Evolutionary conservation across 176 grass and related monocot genomes (phyloP).

Genomic region (Phoenix dactylifera): DNA sequence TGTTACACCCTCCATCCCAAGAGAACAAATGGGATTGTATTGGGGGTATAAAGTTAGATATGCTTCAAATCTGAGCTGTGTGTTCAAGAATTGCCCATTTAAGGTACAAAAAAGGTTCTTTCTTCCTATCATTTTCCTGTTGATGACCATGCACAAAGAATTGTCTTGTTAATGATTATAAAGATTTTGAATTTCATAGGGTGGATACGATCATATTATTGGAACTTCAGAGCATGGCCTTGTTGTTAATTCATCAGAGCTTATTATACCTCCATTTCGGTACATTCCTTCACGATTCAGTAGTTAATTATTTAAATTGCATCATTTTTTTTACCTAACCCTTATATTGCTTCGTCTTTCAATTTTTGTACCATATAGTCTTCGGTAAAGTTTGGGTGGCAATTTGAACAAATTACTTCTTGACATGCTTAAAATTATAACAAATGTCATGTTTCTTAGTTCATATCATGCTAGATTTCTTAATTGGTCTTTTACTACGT

Average conservation of each 20-base stretch:
- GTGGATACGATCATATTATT: conserved; percentile 88
- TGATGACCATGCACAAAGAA: no score
- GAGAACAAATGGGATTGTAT: conserved; percentile 60
- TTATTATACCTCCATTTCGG: conserved; percentile 68
- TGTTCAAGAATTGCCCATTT: conserved; percentile 51
- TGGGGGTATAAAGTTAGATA: conserved; percentile 96
- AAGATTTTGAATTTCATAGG: conserved; percentile 26
- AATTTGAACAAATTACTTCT: no score
- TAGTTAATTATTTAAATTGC: neutral
- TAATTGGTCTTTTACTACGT: no score
- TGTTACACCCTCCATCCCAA: conserved; percentile 41
- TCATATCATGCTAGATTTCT: no score
- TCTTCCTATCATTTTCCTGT: no score
- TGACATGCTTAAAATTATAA: no score
- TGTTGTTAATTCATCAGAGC: conserved; percentile 78
- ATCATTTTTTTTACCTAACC: neutral
- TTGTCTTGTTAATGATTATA: no score
- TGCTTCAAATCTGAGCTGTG: conserved; percentile 67
- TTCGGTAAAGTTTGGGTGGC: no score
- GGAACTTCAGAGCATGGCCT: conserved; percentile 95
- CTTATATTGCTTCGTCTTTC: neutral
- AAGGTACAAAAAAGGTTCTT: conserved; percentile 35
- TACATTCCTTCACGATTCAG: conserved; percentile 13
- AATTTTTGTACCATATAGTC: no score
- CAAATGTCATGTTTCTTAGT: no score